These are phyloP conservation scores for Cercospora sp. DNA, from an alignment of 2,329 filamentous ascomycete genomes.

Conservation along the genomic window DNA sequence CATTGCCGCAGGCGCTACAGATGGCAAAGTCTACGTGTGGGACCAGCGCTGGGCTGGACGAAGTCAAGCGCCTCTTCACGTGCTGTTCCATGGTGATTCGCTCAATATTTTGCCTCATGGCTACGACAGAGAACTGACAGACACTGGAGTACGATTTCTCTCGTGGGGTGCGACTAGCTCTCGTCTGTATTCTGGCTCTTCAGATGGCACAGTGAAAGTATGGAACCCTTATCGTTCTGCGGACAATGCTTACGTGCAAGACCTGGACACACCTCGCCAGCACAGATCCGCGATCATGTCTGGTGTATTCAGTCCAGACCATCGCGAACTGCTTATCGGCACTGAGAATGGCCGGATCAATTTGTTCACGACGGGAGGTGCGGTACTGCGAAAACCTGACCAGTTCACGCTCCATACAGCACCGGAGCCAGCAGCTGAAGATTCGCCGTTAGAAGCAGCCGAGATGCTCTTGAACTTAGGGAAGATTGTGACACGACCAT, in stretches of 20 bases:
- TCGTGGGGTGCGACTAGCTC: constrained; percentile 57
- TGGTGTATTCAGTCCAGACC: constrained; percentile 58
- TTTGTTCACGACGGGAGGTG: constrained; percentile 48
- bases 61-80: constrained; percentile 49
- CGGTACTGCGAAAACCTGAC: constrained; percentile 12
- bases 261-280: constrained; percentile 48
- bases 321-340: constrained; percentile 57
- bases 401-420: constrained; percentile 31
- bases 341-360: constrained; percentile 59
- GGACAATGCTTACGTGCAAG: constrained; percentile 54
- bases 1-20: constrained; percentile 61
- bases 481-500: constrained; percentile 41
- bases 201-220: constrained; percentile 60
- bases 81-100: constrained; percentile 53
- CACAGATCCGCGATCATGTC: constrained; percentile 57
- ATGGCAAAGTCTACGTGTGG: constrained; percentile 62
- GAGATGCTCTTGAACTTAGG: constrained; percentile 35
- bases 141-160: constrained; percentile 60
- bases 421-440: constrained; percentile 1
- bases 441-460: constrained; percentile 29
- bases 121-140: constrained; percentile 51
- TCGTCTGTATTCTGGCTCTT: constrained; percentile 60
- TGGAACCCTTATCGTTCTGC: constrained; percentile 59
- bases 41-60: constrained; percentile 50
- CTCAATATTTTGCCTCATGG: constrained; percentile 51